phyloP scores from a whole-genome alignment of 345 rosid species.

The Salix caprea region DNA sequence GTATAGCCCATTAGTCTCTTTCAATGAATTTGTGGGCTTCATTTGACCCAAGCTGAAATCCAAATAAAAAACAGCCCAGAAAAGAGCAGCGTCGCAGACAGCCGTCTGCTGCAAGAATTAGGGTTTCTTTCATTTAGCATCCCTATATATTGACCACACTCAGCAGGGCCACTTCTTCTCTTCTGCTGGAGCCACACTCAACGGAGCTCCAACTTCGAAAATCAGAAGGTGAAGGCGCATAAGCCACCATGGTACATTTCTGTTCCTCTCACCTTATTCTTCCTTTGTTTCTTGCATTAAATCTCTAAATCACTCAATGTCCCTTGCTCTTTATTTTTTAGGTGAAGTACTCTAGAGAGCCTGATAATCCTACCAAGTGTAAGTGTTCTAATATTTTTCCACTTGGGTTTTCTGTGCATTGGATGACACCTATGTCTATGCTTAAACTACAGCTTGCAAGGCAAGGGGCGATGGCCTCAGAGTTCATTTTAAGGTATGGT shows the following conservation, averaged over 20 bases:
- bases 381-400: slow-evolving; percentile 12
- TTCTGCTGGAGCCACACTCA: not conserved
- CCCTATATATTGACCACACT: not conserved
- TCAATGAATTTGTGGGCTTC: not conserved
- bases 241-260: slow-evolving; percentile 34
- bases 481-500: slow-evolving; percentile 84
- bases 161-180: not conserved
- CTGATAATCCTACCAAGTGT: slow-evolving; percentile 90
- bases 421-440: not conserved
- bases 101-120: not conserved
- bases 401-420: not conserved
- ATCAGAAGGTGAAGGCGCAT: not conserved
- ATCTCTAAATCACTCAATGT: not conserved
- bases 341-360: slow-evolving; percentile 98
- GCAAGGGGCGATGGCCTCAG: slow-evolving; percentile 93
- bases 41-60: not conserved
- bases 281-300: no score
- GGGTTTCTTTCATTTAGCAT: not conserved
- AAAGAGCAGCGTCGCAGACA: not conserved
- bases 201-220: not conserved
- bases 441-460: slow-evolving; percentile 71
- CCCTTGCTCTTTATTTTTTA: slow-evolving; percentile 19
- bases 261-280: not conserved
- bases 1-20: no score
- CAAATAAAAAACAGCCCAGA: not conserved